Conservation (phyloP, 2,329 filamentous ascomycete genomes). For the Colletotrichum abscissum region DNA sequence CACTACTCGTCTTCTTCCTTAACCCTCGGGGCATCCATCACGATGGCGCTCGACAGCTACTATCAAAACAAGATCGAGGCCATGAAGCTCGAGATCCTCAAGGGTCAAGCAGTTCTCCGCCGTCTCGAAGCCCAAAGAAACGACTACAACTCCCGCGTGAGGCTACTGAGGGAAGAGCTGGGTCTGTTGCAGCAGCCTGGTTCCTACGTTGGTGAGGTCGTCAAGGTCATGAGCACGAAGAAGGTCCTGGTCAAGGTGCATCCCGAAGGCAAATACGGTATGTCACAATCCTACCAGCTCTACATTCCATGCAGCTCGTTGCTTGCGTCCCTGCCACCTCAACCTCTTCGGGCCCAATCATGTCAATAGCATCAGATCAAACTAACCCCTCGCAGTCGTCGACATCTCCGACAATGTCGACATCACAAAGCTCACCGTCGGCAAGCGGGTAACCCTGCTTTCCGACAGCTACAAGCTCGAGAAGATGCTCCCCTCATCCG, state of each 20-base stretch:
- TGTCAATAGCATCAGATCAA: background rate
- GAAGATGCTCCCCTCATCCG: slow-evolving; percentile 97
- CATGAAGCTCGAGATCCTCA: slow-evolving; percentile 99
- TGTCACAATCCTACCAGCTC: slow-evolving; percentile 42
- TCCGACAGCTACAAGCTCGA: slow-evolving; percentile 99
- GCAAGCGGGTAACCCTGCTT: slow-evolving; percentile 95
- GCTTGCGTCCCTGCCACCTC: background rate
- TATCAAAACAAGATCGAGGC: slow-evolving; percentile 99
- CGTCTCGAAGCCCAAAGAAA: slow-evolving; percentile 97
- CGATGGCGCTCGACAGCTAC: slow-evolving; percentile 98
- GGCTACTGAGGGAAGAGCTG: slow-evolving; percentile 93
- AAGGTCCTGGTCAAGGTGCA: slow-evolving; percentile 99
- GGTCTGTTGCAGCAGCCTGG: slow-evolving; percentile 96
- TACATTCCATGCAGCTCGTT: background rate
- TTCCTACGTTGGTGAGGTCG: slow-evolving; percentile 98
- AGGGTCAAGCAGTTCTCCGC: slow-evolving; percentile 94
- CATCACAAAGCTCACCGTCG: slow-evolving; percentile 93
- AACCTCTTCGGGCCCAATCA: background rate
- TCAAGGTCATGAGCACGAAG: slow-evolving; percentile 99
- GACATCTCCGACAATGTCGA: slow-evolving; percentile 96
- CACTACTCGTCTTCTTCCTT: slow-evolving; percentile 26
- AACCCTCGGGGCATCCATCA: slow-evolving; percentile 51
- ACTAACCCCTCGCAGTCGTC: slow-evolving; percentile 72
- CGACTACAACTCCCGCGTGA: slow-evolving; percentile 98
- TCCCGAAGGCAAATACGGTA: slow-evolving; percentile 99